phyloP scores from a whole-genome alignment of 805 yeast genomes.

The Saturnispora dispora region DNA sequence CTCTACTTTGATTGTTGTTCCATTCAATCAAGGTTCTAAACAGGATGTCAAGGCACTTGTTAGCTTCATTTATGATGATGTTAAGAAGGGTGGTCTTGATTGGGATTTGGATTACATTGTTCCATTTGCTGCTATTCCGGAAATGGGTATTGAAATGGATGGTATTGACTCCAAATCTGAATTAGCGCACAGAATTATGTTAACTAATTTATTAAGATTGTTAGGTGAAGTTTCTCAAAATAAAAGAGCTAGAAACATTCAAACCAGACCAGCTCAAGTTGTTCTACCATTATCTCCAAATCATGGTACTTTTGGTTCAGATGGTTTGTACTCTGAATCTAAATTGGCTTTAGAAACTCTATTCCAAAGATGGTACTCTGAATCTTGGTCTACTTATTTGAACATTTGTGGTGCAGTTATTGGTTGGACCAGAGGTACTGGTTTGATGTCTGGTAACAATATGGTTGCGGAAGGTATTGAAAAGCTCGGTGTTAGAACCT shows the following conservation, averaged over 20 bases:
- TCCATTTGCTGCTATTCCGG: conserved; percentile 99
- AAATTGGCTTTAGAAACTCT: conserved; percentile 90
- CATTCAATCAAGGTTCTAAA: conserved; percentile 96
- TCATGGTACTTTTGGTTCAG: conserved; percentile 98
- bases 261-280: conserved; percentile 97
- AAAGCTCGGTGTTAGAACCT: conserved; percentile 90
- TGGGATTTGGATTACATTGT: conserved; percentile 96
- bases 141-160: conserved; percentile 93
- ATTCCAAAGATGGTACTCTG: conserved; percentile 98
- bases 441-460: conserved; percentile 95
- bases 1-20: conserved; percentile 88
- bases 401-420: conserved; percentile 97
- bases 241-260: conserved; percentile 65
- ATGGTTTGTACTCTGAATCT: conserved; percentile 97
- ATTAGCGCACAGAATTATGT: conserved; percentile 97
- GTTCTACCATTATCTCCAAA: conserved; percentile 95
- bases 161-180: conserved; percentile 91
- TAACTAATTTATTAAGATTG: conserved; percentile 87
- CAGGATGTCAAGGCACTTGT: conserved; percentile 85
- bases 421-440: conserved; percentile 99
- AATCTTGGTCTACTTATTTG: conserved; percentile 89
- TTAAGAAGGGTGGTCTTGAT: conserved; percentile 83
- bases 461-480: conserved; percentile 97
- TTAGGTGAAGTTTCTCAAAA: conserved; percentile 84
- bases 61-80: conserved; percentile 74